Evolutionary conservation across 2,329 filamentous ascomycete species (phyloP).

Genomic region (Paecilomyces niveus): DNA sequence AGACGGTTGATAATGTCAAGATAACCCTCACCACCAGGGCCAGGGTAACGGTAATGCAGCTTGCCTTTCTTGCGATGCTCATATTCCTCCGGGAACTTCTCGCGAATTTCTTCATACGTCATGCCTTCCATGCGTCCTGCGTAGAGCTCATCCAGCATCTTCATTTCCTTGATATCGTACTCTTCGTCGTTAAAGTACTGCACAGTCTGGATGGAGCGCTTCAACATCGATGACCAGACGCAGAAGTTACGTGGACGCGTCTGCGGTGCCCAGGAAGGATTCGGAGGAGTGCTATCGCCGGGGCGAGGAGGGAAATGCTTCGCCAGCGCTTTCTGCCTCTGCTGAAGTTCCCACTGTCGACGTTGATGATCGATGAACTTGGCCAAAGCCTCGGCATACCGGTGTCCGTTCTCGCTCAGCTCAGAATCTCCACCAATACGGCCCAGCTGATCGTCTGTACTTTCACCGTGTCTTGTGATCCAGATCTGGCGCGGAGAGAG

Average conservation of each 20-base stretch:
- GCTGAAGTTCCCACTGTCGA: constrained; percentile 72
- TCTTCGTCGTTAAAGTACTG: constrained; percentile 92
- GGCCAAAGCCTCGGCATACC: constrained; percentile 72
- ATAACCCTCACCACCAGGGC: constrained; percentile 91
- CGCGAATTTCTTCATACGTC: constrained; percentile 84
- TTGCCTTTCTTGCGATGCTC: constrained; percentile 74
- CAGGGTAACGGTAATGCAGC: constrained; percentile 92
- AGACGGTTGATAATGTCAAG: constrained; percentile 94
- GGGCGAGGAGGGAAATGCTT: constrained; percentile 82
- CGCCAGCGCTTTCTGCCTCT: constrained; percentile 67
- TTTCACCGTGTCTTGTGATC: constrained; percentile 95
- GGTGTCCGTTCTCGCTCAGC: constrained; percentile 70
- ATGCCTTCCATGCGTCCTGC: constrained; percentile 88
- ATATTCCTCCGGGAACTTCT: constrained; percentile 75
- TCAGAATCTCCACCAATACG: constrained; percentile 88
- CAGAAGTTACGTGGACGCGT: constrained; percentile 80
- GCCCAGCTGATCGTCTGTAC: constrained; percentile 74
- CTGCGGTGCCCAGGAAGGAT: constrained; percentile 62
- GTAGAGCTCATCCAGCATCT: constrained; percentile 95
- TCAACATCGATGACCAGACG: constrained; percentile 97
- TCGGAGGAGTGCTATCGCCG: constrained; percentile 89
- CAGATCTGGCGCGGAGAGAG: constrained; percentile 92
- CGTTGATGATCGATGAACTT: constrained; percentile 77
- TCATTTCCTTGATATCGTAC: constrained; percentile 94
- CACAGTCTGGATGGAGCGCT: constrained; percentile 79